phyloP scores from a whole-genome alignment of 2,329 filamentous ascomycete species.

The Xylaria sp. region DNA sequence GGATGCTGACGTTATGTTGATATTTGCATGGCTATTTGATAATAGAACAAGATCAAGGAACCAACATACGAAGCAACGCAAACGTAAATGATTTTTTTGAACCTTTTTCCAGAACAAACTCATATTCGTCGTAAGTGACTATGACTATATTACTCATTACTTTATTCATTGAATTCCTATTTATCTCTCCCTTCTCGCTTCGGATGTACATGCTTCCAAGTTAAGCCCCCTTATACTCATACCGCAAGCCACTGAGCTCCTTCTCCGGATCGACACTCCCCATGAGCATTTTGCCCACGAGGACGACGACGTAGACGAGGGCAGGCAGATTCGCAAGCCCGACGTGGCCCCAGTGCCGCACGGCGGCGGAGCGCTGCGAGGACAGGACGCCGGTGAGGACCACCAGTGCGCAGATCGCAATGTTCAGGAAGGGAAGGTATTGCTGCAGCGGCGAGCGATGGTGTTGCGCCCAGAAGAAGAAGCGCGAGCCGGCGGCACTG shows the following conservation, averaged over 20 bases:
- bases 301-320: constrained; percentile 68
- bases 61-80: not conserved
- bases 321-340: constrained; percentile 64
- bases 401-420: constrained; percentile 65
- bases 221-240: constrained; percentile 73
- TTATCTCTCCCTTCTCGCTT: not conserved
- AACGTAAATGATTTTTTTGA: not conserved
- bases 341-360: constrained; percentile 49
- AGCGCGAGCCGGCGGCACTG: constrained; percentile 3
- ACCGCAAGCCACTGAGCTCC: constrained; percentile 71
- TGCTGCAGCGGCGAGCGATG: constrained; percentile 61
- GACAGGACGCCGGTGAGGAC: constrained; percentile 57
- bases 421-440: constrained; percentile 71
- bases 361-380: constrained; percentile 39
- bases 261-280: constrained; percentile 73
- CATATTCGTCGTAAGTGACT: not conserved
- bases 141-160: not conserved
- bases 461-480: constrained; percentile 37
- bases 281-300: constrained; percentile 74
- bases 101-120: not conserved
- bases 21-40: not conserved
- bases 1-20: not conserved
- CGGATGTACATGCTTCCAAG: not conserved
- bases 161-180: constrained; percentile 3
- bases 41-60: constrained; percentile 12